These are phyloP conservation scores for Prunus armeniaca DNA, from an alignment of 306 rosid genomes.

Conservation along the genomic window DNA sequence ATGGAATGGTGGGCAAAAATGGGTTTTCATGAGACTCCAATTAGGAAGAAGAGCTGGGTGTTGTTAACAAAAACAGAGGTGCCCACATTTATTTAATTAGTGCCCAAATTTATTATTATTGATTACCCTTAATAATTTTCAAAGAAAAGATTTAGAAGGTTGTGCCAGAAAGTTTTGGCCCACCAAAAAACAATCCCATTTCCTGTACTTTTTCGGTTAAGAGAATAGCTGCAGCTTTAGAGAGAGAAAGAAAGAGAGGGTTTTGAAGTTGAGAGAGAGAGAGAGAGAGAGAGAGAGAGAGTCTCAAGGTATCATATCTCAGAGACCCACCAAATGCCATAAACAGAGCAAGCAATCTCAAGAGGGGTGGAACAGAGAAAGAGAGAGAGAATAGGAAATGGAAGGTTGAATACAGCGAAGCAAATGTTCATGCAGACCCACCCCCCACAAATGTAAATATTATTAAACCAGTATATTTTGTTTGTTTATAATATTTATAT, in stretches of 20 bases:
- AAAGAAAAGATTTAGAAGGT: conserved; percentile 23
- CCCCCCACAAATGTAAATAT: conserved; percentile 31
- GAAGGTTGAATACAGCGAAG: conserved; percentile 62
- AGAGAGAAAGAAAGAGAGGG: background rate
- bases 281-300: conserved; percentile 7
- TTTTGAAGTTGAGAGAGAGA: background rate
- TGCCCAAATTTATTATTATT: conserved; percentile 5
- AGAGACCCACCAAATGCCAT: conserved; percentile 41
- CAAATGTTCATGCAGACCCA: conserved; percentile 50
- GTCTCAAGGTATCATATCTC: conserved; percentile 20
- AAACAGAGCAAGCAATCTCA: conserved; percentile 29
- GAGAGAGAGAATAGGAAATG: conserved; percentile 11
- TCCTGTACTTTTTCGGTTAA: conserved; percentile 20
- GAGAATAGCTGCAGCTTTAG: conserved; percentile 25
- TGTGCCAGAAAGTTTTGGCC: conserved; percentile 40
- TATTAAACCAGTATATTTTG: background rate
- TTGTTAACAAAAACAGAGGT: conserved; percentile 8
- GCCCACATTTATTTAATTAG: conserved; percentile 5
- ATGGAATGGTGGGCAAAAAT: conserved; percentile 19
- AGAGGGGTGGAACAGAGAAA: conserved; percentile 8
- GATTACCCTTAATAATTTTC: background rate
- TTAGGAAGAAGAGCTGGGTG: background rate
- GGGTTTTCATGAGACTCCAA: background rate
- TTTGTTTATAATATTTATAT: conserved; percentile 6
- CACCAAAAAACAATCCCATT: conserved; percentile 25